Evolutionary conservation across 2,329 filamentous ascomycete species (phyloP).

Genomic region (Neodidymelliopsis sp.): DNA sequence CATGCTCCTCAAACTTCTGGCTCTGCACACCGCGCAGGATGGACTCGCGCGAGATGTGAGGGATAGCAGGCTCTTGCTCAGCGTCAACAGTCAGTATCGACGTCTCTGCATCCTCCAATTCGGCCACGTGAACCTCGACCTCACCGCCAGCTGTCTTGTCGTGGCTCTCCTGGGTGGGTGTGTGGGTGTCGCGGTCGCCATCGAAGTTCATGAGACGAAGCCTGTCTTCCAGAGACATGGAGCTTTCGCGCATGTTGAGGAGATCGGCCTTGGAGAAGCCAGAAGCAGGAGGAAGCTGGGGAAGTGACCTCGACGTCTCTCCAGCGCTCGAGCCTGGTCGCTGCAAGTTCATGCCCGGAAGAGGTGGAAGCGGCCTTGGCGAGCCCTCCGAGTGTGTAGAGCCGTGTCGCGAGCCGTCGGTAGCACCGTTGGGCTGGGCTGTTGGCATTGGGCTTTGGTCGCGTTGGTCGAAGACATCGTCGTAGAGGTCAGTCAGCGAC

Average conservation of each 20-base stretch:
- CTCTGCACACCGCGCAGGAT: constrained; percentile 88
- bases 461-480: constrained; percentile 71
- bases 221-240: constrained; percentile 84
- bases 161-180: constrained; percentile 47
- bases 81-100: constrained; percentile 13
- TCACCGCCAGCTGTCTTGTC: constrained; percentile 34
- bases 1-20: constrained; percentile 61
- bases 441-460: constrained; percentile 73
- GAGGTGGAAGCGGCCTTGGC: constrained; percentile 82
- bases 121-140: constrained; percentile 46
- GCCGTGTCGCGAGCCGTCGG: constrained; percentile 65
- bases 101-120: constrained; percentile 37
- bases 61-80: constrained; percentile 67
- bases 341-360: constrained; percentile 68
- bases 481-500: constrained; percentile 61
- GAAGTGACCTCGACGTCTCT: constrained; percentile 72
- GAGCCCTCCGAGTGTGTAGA: constrained; percentile 82
- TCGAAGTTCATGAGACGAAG: constrained; percentile 85
- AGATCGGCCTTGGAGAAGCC: constrained; percentile 78
- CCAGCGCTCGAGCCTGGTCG: constrained; percentile 66
- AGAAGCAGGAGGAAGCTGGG: constrained; percentile 73
- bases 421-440: constrained; percentile 51
- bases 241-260: constrained; percentile 74
- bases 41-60: constrained; percentile 89
- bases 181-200: constrained; percentile 56